A percentile compares a stretch with the other conserved stretches of the same genome.
Evolutionary conservation across 495 filamentous ascomycete species (phyloP).

Genomic region (Tuber magnatum): DNA sequence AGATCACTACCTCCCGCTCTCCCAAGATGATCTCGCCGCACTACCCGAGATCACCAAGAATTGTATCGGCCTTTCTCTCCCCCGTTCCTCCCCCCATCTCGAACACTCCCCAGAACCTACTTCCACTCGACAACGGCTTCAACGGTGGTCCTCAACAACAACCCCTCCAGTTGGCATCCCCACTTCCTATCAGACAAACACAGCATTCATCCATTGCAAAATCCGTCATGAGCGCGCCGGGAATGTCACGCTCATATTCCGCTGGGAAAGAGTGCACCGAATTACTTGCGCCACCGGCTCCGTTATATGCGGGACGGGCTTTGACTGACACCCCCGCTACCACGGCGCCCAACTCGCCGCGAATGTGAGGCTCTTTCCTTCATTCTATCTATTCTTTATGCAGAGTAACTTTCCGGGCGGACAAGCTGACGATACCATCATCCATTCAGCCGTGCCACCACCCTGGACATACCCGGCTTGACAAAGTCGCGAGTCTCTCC

Average conservation of each 20-base stretch:
- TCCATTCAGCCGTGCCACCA: slow-evolving; percentile 59
- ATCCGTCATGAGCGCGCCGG: slow-evolving; percentile 48
- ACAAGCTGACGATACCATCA: slow-evolving; percentile 10
- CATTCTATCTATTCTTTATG: not conserved
- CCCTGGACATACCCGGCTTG: slow-evolving; percentile 76
- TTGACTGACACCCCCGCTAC: slow-evolving; percentile 63
- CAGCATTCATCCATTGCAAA: slow-evolving; percentile 55
- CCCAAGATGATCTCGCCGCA: slow-evolving; percentile 19
- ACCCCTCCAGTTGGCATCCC: slow-evolving; percentile 20
- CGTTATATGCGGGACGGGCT: slow-evolving; percentile 51
- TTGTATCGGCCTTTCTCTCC: not conserved
- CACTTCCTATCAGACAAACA: slow-evolving; percentile 38
- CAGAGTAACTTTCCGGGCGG: not conserved
- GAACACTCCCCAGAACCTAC: slow-evolving; percentile 15
- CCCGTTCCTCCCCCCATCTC: slow-evolving; percentile 7
- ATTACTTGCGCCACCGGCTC: slow-evolving; percentile 44
- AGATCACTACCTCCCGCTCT: slow-evolving; percentile 15
- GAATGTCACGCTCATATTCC: slow-evolving; percentile 30
- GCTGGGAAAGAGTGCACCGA: slow-evolving; percentile 7
- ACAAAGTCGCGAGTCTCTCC: slow-evolving; percentile 90
- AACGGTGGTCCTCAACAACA: slow-evolving; percentile 14
- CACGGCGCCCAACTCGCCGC: slow-evolving; percentile 63
- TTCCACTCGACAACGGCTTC: slow-evolving; percentile 14
- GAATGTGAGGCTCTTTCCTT: slow-evolving; percentile 52
- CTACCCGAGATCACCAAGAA: slow-evolving; percentile 13